Conservation (phyloP, 2,329 filamentous ascomycete species). For the Aspergillus glaucus region DNA sequence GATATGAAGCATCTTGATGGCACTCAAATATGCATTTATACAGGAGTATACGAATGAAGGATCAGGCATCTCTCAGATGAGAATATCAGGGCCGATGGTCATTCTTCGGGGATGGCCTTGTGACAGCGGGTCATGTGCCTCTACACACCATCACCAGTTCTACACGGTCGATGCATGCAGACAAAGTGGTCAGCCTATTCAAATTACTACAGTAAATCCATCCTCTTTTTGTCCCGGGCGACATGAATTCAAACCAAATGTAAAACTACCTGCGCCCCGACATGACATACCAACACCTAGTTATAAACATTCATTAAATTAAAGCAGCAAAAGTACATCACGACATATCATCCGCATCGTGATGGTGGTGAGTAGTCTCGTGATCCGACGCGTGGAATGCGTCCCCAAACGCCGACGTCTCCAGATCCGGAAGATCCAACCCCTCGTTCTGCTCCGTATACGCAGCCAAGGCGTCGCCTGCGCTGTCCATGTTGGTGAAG, state of each 20-base stretch:
- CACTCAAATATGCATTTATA: too few species aligned
- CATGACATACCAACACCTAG: neutral
- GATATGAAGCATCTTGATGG: neutral
- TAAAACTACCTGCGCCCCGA: conserved; percentile 6
- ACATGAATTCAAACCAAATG: conserved; percentile 4
- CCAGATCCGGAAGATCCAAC: conserved; percentile 56
- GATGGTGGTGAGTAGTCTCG: conserved; percentile 35
- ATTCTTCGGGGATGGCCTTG: too few species aligned
- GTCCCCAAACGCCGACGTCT: conserved; percentile 77
- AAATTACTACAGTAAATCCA: too few species aligned
- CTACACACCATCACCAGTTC: too few species aligned
- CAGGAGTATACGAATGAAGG: too few species aligned
- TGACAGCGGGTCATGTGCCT: too few species aligned
- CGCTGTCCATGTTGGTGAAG: conserved; percentile 54
- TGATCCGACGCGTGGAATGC: conserved; percentile 62
- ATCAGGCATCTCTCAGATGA: too few species aligned
- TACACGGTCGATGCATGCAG: too few species aligned
- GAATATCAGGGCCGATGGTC: too few species aligned
- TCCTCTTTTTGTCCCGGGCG: too few species aligned
- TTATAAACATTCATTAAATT: conserved; percentile 4
- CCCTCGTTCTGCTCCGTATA: conserved; percentile 56
- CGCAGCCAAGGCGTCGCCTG: conserved; percentile 63
- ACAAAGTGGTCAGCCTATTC: too few species aligned
- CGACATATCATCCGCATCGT: conserved; percentile 37
- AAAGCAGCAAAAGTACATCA: neutral